These are phyloP conservation scores for Diutina sp. DNA, from an alignment of 1,139 yeast genomes.

Conservation along the genomic window DNA sequence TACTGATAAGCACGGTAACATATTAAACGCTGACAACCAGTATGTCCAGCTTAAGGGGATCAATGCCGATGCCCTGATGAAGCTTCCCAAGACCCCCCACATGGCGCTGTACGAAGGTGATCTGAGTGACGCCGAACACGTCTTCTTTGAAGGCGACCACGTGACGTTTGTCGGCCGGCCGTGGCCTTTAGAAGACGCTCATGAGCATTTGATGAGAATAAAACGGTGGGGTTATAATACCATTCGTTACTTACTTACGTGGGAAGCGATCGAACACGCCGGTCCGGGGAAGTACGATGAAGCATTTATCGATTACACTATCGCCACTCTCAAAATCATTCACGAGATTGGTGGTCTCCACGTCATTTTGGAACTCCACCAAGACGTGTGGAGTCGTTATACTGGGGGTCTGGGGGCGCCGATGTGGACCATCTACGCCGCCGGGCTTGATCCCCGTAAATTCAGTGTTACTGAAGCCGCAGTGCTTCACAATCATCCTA, in stretches of 20 bases:
- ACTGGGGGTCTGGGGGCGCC: conserved; percentile 97
- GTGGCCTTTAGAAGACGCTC: conserved; percentile 62
- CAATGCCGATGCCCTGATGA: conserved; percentile 67
- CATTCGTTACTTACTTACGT: conserved; percentile 64
- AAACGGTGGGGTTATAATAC: conserved; percentile 77
- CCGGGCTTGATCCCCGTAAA: conserved; percentile 70
- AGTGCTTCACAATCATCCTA: conserved; percentile 45
- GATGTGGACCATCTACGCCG: conserved; percentile 90
- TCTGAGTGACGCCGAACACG: conserved; percentile 25
- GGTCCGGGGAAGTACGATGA: conserved; percentile 83
- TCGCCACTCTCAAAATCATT: conserved; percentile 45
- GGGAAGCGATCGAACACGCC: conserved; percentile 88
- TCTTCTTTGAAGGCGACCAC: conserved; percentile 55
- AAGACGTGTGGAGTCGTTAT: conserved; percentile 87
- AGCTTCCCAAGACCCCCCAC: conserved; percentile 50
- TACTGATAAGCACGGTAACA: not conserved
- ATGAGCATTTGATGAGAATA: conserved; percentile 51
- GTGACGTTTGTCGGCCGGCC: conserved; percentile 80
- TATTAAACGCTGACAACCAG: conserved; percentile 32
- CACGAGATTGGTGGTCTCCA: conserved; percentile 60
- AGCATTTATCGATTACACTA: conserved; percentile 60
- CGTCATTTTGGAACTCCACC: conserved; percentile 82
- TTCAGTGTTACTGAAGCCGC: conserved; percentile 65
- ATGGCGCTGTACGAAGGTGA: conserved; percentile 39
- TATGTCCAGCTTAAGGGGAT: conserved; percentile 75